Evolutionary conservation across 2,329 filamentous ascomycete genomes (phyloP).

Genomic region (Fusarium sp.): DNA sequence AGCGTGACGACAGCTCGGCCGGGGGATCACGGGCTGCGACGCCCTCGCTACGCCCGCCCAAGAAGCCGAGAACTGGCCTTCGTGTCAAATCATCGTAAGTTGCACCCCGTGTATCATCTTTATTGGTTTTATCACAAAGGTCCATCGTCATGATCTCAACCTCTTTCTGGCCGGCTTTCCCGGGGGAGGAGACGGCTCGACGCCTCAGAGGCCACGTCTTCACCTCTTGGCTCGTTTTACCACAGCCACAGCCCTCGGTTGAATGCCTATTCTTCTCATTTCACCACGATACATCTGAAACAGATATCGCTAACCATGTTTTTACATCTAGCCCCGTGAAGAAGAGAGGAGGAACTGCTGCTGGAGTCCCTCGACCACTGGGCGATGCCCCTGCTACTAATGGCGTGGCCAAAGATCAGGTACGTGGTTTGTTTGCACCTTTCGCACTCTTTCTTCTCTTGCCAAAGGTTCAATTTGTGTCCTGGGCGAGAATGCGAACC

Average conservation of each 20-base stretch:
- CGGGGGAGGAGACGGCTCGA: constrained; percentile 8
- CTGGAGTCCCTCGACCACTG: constrained; percentile 73
- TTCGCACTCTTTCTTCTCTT: not conserved
- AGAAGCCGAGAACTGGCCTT: constrained; percentile 70
- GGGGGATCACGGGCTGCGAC: constrained; percentile 70
- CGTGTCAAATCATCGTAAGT: constrained; percentile 78
- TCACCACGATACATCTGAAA: not conserved
- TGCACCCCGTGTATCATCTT: constrained; percentile 22
- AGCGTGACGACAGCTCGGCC: constrained; percentile 59
- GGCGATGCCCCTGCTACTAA: constrained; percentile 72
- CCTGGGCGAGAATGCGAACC: not conserved
- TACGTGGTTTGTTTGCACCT: constrained; percentile 48
- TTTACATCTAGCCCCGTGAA: constrained; percentile 70
- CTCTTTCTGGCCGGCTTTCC: not conserved
- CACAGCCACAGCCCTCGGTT: constrained; percentile 3
- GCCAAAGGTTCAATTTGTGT: not conserved
- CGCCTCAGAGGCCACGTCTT: constrained; percentile 28
- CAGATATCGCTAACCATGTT: constrained; percentile 40
- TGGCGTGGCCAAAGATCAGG: constrained; percentile 64
- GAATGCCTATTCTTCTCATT: not conserved
- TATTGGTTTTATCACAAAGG: constrained; percentile 5
- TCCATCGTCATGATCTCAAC: constrained; percentile 1
- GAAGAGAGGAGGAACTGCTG: constrained; percentile 75
- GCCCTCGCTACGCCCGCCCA: constrained; percentile 66
- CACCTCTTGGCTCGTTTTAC: constrained; percentile 17